These are phyloP conservation scores for Verticillium longisporum DNA, from an alignment of 2,329 filamentous ascomycete species.

Conservation along the genomic window DNA sequence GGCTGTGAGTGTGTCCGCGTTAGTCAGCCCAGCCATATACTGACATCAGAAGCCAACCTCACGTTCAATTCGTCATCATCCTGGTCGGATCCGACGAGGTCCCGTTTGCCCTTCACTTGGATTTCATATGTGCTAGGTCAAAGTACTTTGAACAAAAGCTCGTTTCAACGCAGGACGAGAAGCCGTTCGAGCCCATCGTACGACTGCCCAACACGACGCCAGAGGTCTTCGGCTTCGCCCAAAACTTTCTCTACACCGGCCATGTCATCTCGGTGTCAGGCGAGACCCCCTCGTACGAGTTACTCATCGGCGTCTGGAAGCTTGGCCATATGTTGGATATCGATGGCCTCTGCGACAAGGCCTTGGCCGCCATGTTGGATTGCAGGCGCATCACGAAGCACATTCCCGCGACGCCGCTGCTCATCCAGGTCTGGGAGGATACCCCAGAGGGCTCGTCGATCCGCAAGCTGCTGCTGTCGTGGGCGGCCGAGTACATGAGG, in stretches of 20 bases:
- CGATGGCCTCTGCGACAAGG: constrained; percentile 47
- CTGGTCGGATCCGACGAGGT: constrained; percentile 44
- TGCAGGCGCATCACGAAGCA: constrained; percentile 42
- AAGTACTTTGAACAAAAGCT: constrained; percentile 41
- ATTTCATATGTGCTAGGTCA: constrained; percentile 49
- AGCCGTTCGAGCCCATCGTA: constrained; percentile 42
- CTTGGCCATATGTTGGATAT: constrained; percentile 45
- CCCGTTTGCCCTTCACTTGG: constrained; percentile 52
- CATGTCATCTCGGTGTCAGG: constrained; percentile 34
- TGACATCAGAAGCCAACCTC: background rate
- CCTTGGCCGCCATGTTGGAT: constrained; percentile 51
- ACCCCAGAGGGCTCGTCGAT: constrained; percentile 55
- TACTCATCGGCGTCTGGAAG: constrained; percentile 50
- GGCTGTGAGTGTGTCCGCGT: constrained; percentile 23
- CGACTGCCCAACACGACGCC: constrained; percentile 38
- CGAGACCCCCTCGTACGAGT: constrained; percentile 43
- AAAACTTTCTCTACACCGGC: constrained; percentile 48
- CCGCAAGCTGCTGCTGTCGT: constrained; percentile 49
- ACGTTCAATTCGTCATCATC: constrained; percentile 39
- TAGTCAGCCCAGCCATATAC: background rate
- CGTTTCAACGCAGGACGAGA: constrained; percentile 20
- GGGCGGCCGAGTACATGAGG: constrained; percentile 58
- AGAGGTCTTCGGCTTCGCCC: constrained; percentile 48
- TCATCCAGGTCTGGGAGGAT: constrained; percentile 56
- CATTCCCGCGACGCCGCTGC: constrained; percentile 51